Conservation (phyloP, 176 grass and related monocot species). For the Avena eriantha region DNA sequence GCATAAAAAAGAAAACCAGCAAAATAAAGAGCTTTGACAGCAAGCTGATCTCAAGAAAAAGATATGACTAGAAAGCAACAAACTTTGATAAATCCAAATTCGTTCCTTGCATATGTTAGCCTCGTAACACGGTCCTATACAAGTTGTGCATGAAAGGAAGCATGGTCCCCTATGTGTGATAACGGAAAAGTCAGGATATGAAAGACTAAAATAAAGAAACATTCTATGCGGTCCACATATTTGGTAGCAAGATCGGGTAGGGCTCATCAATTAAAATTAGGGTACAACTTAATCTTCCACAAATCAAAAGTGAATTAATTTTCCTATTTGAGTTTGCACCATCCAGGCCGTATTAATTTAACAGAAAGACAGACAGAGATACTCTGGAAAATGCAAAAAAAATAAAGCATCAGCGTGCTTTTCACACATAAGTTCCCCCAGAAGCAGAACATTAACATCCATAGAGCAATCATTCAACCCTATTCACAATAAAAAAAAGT, state of each 20-base stretch:
- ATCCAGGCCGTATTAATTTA: not conserved
- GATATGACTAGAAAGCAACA: not conserved
- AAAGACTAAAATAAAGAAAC: not conserved
- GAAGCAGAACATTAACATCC: constrained; percentile 32
- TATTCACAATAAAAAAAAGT: constrained; percentile 26
- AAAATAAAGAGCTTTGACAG: not conserved
- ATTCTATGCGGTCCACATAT: not conserved
- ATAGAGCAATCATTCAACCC: constrained; percentile 34
- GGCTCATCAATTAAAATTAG: not conserved
- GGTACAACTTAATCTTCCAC: not conserved
- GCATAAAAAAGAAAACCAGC: constrained; percentile 10
- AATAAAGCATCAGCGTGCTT: constrained; percentile 6
- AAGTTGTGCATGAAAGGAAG: not conserved
- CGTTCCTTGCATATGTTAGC: not conserved
- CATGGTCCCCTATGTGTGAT: constrained; percentile 1
- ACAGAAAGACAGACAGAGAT: not conserved
- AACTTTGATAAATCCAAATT: constrained; percentile 28
- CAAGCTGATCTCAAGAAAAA: constrained; percentile 25
- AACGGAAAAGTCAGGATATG: not conserved
- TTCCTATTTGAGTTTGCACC: not conserved
- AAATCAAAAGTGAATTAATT: not conserved
- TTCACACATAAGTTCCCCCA: constrained; percentile 22
- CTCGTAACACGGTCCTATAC: constrained; percentile 3
- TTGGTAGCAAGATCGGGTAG: constrained; percentile 1
- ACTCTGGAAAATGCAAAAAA: not conserved